Conservation (phyloP, 164 flowering plant species). For the Kingdonia uniflora region DNA sequence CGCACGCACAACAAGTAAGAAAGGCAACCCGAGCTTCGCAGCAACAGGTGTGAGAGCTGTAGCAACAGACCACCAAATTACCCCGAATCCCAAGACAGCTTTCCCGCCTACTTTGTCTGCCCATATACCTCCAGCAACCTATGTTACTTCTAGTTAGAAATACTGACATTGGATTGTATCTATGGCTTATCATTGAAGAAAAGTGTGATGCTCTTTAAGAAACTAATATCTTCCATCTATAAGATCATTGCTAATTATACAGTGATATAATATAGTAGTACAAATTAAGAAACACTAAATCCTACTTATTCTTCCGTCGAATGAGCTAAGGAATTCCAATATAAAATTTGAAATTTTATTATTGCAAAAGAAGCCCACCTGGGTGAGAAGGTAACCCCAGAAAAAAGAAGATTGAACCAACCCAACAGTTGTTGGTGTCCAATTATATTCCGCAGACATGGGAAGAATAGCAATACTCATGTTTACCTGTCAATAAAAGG, state of each 20-base stretch:
- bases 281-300: no score
- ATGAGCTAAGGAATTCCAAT: no score
- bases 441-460: conserved; percentile 77
- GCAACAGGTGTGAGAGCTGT: conserved; percentile 86
- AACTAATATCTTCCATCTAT: no score
- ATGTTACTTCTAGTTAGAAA: conserved; percentile 2
- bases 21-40: conserved; percentile 86
- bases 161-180: no score
- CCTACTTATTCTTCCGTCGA: no score
- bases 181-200: no score
- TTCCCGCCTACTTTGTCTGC: conserved; percentile 97
- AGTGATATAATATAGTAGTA: no score
- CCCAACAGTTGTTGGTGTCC: conserved; percentile 91
- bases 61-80: conserved; percentile 98
- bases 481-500: conserved; percentile 56
- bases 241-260: no score
- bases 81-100: conserved; percentile 78
- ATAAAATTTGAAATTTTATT: no score
- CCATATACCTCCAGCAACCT: conserved; percentile 99
- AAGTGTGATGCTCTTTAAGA: no score
- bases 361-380: conserved; percentile 30
- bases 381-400: conserved; percentile 98
- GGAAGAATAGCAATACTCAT: conserved; percentile 99
- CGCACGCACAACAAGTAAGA: conserved; percentile 77
- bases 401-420: conserved; percentile 94